Percentiles rank a stretch among this genome's conserved stretches.
These are phyloP conservation scores for Ceratocystis eucalypticola DNA, from an alignment of 2,329 filamentous ascomycete genomes.

Conservation along the genomic window DNA sequence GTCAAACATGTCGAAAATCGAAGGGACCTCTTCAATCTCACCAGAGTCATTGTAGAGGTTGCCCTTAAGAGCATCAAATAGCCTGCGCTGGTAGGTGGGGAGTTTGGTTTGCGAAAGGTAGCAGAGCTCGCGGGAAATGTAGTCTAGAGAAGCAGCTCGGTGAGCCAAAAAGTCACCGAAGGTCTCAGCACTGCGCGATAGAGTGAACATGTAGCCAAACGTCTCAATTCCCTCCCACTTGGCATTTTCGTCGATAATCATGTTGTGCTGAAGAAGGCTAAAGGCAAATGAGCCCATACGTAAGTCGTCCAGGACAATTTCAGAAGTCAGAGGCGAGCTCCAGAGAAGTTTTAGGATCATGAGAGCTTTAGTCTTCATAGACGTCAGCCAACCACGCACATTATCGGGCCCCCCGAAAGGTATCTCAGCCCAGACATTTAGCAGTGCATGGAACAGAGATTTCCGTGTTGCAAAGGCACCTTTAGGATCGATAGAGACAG, in stretches of 20 bases:
- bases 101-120: constrained; percentile 57
- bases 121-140: constrained; percentile 73
- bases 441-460: constrained; percentile 72
- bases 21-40: constrained; percentile 52
- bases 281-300: constrained; percentile 69
- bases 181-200: constrained; percentile 51
- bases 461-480: constrained; percentile 57
- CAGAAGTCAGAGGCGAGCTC: constrained; percentile 65
- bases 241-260: constrained; percentile 53
- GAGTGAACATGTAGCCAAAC: constrained; percentile 50
- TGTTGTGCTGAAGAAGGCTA: constrained; percentile 57
- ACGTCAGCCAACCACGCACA: constrained; percentile 55
- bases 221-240: constrained; percentile 60
- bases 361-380: constrained; percentile 54
- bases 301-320: constrained; percentile 64
- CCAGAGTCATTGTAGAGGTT: constrained; percentile 54
- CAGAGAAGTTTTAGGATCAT: constrained; percentile 70
- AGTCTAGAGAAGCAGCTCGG: constrained; percentile 68
- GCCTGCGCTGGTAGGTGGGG: constrained; percentile 54
- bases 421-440: constrained; percentile 56
- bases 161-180: constrained; percentile 66
- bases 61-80: constrained; percentile 64
- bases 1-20: constrained; percentile 85
- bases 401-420: constrained; percentile 46
- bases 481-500: constrained; percentile 52